Conservation (phyloP, 1,284 basidiomycete species). For the Agroathelia rolfsii region DNA sequence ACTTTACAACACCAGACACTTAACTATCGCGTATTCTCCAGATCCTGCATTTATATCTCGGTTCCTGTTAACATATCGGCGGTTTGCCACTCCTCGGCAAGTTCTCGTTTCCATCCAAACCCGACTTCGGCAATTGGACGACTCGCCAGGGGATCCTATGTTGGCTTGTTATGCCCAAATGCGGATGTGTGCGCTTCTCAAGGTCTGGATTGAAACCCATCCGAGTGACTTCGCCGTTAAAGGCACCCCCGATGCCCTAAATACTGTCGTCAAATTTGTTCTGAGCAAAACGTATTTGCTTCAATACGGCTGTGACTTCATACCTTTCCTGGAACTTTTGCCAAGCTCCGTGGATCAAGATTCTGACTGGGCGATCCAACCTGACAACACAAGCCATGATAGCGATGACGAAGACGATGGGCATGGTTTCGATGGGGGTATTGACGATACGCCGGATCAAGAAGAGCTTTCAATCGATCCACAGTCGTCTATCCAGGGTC, state of each 20-base stretch:
- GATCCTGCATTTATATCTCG: constrained; percentile 67
- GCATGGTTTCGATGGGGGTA: constrained; percentile 24
- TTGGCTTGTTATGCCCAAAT: constrained; percentile 76
- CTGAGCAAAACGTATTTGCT: constrained; percentile 68
- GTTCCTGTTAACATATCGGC: constrained; percentile 71
- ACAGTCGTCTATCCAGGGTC: no score
- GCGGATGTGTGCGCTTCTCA: constrained; percentile 68
- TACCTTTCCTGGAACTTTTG: constrained; percentile 64
- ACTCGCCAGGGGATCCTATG: constrained; percentile 66
- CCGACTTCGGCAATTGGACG: constrained; percentile 66
- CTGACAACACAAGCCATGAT: constrained; percentile 47
- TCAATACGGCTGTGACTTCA: constrained; percentile 71
- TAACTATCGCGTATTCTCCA: constrained; percentile 21
- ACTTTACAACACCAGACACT: no score
- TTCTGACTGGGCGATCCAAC: constrained; percentile 57
- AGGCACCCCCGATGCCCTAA: constrained; percentile 59
- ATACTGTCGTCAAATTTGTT: constrained; percentile 66
- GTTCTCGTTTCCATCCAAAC: constrained; percentile 78
- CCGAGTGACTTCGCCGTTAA: constrained; percentile 68
- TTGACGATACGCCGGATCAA: constrained; percentile 9
- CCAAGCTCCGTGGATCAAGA: constrained; percentile 55
- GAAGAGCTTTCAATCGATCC: no score
- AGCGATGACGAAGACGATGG: constrained; percentile 56
- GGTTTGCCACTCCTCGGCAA: constrained; percentile 66
- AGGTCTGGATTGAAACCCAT: constrained; percentile 65